Evolutionary conservation across 441 rosid species (phyloP), one percentile per base, ranked within the genome.

Genomic region (Jatropha podagrica): DNA sequence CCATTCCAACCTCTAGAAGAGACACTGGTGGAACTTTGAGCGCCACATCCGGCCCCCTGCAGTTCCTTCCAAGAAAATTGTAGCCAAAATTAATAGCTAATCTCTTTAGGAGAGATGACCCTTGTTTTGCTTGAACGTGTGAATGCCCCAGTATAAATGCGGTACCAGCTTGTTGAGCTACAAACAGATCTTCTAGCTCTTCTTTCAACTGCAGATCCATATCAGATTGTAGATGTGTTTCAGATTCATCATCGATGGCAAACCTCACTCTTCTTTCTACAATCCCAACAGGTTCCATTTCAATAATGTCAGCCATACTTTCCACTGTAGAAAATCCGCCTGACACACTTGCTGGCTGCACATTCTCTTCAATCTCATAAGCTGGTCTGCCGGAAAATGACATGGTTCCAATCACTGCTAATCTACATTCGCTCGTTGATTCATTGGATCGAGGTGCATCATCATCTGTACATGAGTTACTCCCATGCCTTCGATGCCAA

Each of bases 111-210:
- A 94, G n/a, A 0, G 97, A 90, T 15, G 99, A 96, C 9, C 98
- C 99, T 85, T 88, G 97, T 78, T 96, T 91, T 20, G 97, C 97
- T 81, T 77, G 80, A 27, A 94, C 97, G 32, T 96, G 98, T 1
- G 98, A 96, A 77, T 92, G 99, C 52, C 97, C 99, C 1, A 94
- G 78, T 83, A 96, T 91, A 84, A 96, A 94, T 49, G 98, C 98
- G 0, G 94, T 90, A 11, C 99, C 99, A 0, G 98, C 89, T 78
- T 96, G 83, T 70, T 89, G 90, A 56, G 94, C 97, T 40, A 83
- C 83, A 61, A 88, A 38, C 67, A 96, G 78, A 78, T 96, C 98
- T 68, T 82, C 86, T 26, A 92, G 82, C 85, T 96, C 99, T 65
- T 83, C 89, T 49, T 74, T 86, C 61, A 85, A 66, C 42, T 86